A percentile compares a stretch with the other conserved stretches of the same genome.
Evolutionary conservation across 495 filamentous ascomycete genomes (phyloP).

Genomic region (Tuber brumale): DNA sequence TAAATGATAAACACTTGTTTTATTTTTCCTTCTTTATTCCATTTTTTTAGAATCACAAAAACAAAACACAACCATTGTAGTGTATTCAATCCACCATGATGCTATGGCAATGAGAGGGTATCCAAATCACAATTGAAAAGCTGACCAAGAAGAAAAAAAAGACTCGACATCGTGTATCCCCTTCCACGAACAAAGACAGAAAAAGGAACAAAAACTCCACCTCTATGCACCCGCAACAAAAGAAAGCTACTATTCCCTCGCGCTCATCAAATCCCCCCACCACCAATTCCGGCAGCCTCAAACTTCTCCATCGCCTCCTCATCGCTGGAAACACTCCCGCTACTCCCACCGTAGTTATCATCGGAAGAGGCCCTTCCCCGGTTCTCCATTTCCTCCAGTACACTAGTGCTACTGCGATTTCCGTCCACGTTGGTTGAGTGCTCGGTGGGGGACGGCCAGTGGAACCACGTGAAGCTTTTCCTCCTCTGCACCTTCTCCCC

Average conservation of each 20-base stretch:
- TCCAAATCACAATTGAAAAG: neutral
- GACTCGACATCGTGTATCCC: neutral
- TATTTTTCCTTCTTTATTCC: neutral
- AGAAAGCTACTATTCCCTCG: neutral
- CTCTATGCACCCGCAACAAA: neutral
- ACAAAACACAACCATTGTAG: neutral
- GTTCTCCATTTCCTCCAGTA: slow-evolving; percentile 29
- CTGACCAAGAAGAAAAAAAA: neutral
- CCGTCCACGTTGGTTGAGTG: slow-evolving; percentile 7
- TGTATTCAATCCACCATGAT: neutral
- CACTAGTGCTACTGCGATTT: slow-evolving; percentile 12
- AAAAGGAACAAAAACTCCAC: neutral
- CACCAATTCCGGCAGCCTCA: neutral
- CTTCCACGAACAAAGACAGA: neutral
- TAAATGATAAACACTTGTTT: neutral
- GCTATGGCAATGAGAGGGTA: neutral
- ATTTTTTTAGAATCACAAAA: neutral
- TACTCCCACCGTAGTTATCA: slow-evolving; percentile 25
- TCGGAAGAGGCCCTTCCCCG: slow-evolving; percentile 27
- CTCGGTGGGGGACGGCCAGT: slow-evolving; percentile 15
- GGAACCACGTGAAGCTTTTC: slow-evolving; percentile 11
- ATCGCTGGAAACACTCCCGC: slow-evolving; percentile 25
- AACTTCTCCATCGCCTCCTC: slow-evolving; percentile 20
- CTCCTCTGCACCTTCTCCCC: slow-evolving; percentile 3
- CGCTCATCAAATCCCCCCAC: neutral